A percentile compares a stretch with the other conserved stretches of the same genome.
Evolutionary conservation across 345 rosid genomes (phyloP).

Genomic region (Brassica napus): DNA sequence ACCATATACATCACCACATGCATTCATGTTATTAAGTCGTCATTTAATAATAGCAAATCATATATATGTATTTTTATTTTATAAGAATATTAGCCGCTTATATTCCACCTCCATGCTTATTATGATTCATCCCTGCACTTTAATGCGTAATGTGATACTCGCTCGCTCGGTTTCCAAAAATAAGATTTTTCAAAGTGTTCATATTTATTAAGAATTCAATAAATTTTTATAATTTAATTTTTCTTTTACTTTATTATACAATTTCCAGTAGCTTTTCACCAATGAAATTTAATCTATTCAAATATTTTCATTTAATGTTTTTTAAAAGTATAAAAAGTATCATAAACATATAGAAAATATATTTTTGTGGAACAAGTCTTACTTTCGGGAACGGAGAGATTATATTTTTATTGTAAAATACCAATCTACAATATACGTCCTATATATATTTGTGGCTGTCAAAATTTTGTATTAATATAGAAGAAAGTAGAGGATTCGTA

Average conservation of each 20-base stretch:
- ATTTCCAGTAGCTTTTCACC: no score
- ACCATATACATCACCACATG: conserved; percentile 47
- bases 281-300: no score
- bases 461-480: conserved; percentile 6
- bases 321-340: no score
- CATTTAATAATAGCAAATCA: conserved; percentile 30
- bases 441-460: conserved; percentile 11
- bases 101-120: conserved; percentile 31
- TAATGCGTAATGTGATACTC: conserved; percentile 17
- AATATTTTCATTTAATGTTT: no score
- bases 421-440: background rate
- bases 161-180: no score
- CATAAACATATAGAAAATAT: no score
- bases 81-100: conserved; percentile 7
- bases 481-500: background rate
- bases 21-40: conserved; percentile 36
- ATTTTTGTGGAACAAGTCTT: no score
- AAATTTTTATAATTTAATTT: no score
- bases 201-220: no score
- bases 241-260: no score
- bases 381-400: no score
- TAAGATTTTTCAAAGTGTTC: no score
- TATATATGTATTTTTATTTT: background rate
- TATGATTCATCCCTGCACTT: conserved; percentile 28
- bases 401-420: background rate